These are phyloP conservation scores for Colletotrichum salicis DNA, from an alignment of 2,329 filamentous ascomycete genomes.

Conservation along the genomic window DNA sequence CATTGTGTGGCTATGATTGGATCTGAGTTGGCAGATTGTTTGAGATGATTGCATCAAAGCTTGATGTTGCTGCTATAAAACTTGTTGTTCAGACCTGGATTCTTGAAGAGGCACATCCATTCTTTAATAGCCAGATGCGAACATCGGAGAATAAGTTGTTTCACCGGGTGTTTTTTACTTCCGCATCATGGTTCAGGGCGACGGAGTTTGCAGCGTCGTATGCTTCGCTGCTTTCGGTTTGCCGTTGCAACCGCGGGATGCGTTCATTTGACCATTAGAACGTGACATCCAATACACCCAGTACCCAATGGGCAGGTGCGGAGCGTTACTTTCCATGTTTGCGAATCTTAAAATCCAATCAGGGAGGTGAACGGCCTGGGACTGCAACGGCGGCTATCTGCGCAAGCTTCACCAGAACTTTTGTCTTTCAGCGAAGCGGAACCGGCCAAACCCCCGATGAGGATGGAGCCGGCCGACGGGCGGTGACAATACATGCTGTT, in stretches of 20 bases:
- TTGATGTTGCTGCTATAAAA: background rate
- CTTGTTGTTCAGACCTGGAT: background rate
- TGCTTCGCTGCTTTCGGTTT: background rate
- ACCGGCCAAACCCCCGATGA: background rate
- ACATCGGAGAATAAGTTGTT: background rate
- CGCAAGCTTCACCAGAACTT: background rate
- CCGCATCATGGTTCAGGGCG: background rate
- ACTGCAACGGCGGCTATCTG: background rate
- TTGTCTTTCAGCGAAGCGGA: background rate
- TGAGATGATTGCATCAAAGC: background rate
- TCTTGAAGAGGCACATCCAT: background rate
- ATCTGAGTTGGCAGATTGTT: background rate
- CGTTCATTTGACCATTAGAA: background rate
- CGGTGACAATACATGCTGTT: background rate
- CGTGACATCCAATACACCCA: background rate
- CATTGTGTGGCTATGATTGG: slow-evolving; percentile 2
- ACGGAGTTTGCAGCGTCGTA: background rate
- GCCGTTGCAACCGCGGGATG: slow-evolving; percentile 7
- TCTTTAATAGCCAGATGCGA: background rate
- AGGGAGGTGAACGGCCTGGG: background rate
- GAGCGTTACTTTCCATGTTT: slow-evolving; percentile 7
- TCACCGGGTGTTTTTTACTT: background rate
- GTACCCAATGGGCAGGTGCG: slow-evolving; percentile 26
- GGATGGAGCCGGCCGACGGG: background rate
- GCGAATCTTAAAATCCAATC: background rate